Conservation (phyloP, 1,284 basidiomycete species). For the Sporisorium exsertum region DNA sequence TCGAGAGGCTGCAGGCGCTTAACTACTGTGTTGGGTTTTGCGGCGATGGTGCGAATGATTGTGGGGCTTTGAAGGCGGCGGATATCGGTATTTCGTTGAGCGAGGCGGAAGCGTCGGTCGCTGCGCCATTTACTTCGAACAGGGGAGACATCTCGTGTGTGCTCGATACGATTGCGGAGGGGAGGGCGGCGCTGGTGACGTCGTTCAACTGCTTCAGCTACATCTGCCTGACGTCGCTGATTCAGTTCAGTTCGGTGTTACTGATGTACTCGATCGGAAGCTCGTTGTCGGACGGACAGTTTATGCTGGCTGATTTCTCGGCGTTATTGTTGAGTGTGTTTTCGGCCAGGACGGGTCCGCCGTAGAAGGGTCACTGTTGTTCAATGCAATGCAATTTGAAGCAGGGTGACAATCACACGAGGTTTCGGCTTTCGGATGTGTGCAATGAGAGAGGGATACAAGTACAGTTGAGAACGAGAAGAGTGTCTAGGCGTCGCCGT, state of each 20-base stretch:
- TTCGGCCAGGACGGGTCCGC: constrained; percentile 39
- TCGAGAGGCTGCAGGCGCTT: constrained; percentile 90
- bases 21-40: constrained; percentile 98
- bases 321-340: constrained; percentile 30
- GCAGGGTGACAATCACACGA: not conserved
- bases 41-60: constrained; percentile 98
- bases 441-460: constrained; percentile 4
- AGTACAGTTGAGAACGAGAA: not conserved
- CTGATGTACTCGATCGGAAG: constrained; percentile 95
- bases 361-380: constrained; percentile 3
- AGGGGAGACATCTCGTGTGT: constrained; percentile 96
- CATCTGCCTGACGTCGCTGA: constrained; percentile 76
- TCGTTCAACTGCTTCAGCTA: constrained; percentile 99
- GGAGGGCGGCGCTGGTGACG: constrained; percentile 92
- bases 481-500: constrained; percentile 41
- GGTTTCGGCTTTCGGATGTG: not conserved
- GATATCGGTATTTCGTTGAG: constrained; percentile 97
- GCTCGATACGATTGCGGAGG: constrained; percentile 89
- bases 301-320: constrained; percentile 73
- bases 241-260: constrained; percentile 79
- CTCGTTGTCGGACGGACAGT: constrained; percentile 94
- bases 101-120: constrained; percentile 98
- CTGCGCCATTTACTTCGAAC: constrained; percentile 94
- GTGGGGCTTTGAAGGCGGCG: constrained; percentile 96
- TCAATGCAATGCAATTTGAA: not conserved